Evolutionary conservation across 1,139 yeast genomes (phyloP).

Genomic region (Suhomyces maxii): DNA sequence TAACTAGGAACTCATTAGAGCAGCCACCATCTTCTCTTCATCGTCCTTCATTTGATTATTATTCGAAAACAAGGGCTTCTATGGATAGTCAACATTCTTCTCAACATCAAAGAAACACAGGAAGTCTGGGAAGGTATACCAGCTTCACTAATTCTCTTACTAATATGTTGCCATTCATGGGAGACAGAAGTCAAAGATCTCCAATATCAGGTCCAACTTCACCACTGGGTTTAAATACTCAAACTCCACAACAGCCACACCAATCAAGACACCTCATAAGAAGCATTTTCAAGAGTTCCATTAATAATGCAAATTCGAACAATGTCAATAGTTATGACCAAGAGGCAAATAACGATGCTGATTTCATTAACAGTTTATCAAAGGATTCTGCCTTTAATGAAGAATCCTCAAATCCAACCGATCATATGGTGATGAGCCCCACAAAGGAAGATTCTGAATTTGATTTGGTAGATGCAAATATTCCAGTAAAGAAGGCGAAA

Average conservation of each 20-base stretch:
- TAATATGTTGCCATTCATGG: conserved; percentile 48
- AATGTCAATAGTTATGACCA: conserved; percentile 6
- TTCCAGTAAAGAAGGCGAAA: conserved; percentile 28
- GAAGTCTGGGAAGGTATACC: conserved; percentile 28
- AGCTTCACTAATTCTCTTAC: conserved; percentile 42
- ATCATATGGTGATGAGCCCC: conserved; percentile 10
- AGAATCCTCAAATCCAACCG: neutral
- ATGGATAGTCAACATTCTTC: conserved; percentile 28
- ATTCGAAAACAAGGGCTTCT: conserved; percentile 28
- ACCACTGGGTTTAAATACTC: conserved; percentile 8
- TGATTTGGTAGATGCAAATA: conserved; percentile 4
- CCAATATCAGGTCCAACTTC: conserved; percentile 22
- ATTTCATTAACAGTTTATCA: neutral
- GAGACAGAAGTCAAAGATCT: conserved; percentile 34
- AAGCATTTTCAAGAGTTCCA: conserved; percentile 37
- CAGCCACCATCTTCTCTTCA: conserved; percentile 32
- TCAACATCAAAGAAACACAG: conserved; percentile 12
- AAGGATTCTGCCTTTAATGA: neutral
- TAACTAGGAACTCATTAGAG: conserved; percentile 41
- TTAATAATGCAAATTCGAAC: conserved; percentile 9
- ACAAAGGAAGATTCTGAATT: conserved; percentile 6
- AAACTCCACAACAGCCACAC: conserved; percentile 15
- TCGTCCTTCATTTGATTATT: conserved; percentile 38
- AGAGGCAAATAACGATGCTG: conserved; percentile 2
- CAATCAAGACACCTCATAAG: conserved; percentile 40